Percentiles rank a stretch among this genome's conserved stretches.
Evolutionary conservation across 202 grass and related monocot species (phyloP).

Genomic region (Digitaria exilis): DNA sequence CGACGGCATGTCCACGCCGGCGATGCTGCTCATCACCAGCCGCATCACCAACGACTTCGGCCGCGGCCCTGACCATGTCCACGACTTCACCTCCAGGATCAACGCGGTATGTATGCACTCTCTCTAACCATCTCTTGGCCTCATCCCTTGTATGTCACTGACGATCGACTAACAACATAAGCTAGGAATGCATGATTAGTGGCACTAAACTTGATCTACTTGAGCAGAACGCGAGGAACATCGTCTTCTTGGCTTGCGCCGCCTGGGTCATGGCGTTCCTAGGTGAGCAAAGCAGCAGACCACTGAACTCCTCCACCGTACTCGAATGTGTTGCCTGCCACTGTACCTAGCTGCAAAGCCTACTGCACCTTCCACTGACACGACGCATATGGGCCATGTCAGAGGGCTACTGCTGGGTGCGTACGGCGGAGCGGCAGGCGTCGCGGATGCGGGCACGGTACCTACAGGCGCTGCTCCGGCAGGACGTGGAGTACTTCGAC

Average conservation of each 20-base stretch:
- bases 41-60: conserved; percentile 64
- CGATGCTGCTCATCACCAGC: conserved; percentile 62
- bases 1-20: conserved; percentile 62
- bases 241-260: conserved; percentile 64
- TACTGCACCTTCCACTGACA: too few relatives aligned
- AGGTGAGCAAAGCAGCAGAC: conserved; percentile 30
- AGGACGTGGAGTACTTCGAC: conserved; percentile 91
- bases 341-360: too few relatives aligned
- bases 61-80: conserved; percentile 30
- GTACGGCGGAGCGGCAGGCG: conserved; percentile 80
- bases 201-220: too few relatives aligned
- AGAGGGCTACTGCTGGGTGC: conserved; percentile 85
- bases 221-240: conserved; percentile 57
- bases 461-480: conserved; percentile 72
- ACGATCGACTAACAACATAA: too few relatives aligned
- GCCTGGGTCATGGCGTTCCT: conserved; percentile 65
- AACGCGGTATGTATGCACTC: conserved; percentile 42
- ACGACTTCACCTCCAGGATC: conserved; percentile 51
- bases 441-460: conserved; percentile 74
- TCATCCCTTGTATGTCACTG: too few relatives aligned
- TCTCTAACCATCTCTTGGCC: too few relatives aligned
- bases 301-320: too few relatives aligned
- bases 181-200: too few relatives aligned
- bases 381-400: not conserved
- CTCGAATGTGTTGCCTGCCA: too few relatives aligned